These are phyloP conservation scores for Xanthoconium separans DNA, from an alignment of 1,284 basidiomycete genomes.

Conservation along the genomic window DNA sequence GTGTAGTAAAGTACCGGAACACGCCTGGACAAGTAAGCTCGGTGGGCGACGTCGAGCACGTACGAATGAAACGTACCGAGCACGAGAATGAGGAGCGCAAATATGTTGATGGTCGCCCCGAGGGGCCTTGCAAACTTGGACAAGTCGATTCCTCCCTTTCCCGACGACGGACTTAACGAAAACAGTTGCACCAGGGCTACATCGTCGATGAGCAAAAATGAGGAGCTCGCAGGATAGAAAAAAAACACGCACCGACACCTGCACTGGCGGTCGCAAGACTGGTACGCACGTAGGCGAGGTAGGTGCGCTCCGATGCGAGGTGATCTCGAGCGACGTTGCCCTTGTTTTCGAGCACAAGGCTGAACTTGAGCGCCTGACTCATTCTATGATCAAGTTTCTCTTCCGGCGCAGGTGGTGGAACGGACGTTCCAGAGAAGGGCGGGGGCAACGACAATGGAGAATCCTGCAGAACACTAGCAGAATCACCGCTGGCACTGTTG, in stretches of 20 bases:
- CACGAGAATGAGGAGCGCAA: constrained; percentile 24
- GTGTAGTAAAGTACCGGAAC: constrained; percentile 28
- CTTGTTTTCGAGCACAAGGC: constrained; percentile 31
- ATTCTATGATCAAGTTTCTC: neutral
- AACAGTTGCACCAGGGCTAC: constrained; percentile 29
- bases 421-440: neutral
- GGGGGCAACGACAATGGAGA: neutral
- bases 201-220: neutral
- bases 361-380: constrained; percentile 10
- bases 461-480: constrained; percentile 4
- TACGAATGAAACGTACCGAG: constrained; percentile 16
- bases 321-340: constrained; percentile 41
- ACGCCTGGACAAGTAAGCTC: constrained; percentile 14
- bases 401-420: neutral
- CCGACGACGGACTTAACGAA: constrained; percentile 7
- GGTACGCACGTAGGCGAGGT: constrained; percentile 42
- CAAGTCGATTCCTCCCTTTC: constrained; percentile 1
- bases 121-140: constrained; percentile 24
- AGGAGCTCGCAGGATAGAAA: neutral
- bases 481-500: neutral
- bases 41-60: neutral
- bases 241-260: constrained; percentile 36
- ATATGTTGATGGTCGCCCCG: constrained; percentile 24
- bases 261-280: constrained; percentile 39
- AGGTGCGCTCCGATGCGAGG: constrained; percentile 41